Base-by-base conservation (phyloP, 768 basidiomycete genomes). In the Macrolepiota dolichaula region DNA sequence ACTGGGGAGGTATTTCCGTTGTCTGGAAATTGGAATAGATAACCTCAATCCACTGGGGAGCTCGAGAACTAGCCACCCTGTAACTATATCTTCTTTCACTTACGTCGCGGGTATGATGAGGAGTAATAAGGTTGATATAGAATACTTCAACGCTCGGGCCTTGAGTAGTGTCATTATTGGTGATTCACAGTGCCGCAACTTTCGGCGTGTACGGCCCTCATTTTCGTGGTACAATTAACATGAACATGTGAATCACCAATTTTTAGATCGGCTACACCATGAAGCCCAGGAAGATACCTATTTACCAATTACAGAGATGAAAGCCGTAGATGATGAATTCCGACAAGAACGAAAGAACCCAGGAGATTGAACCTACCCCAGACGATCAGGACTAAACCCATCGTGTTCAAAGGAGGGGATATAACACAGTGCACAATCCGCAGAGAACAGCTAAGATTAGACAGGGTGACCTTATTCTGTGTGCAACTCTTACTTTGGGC, bases 381-480 rank as follows among this genome's bases (percentile, higher is more conserved):
- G 4, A 60, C 17, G 25, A 52, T 52, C 24, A 59, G 58, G 25
- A 59, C 36, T 15, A 35, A 7, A 13, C 53, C 42, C 17, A 60
- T 46, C 15, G 29, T 38, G 40, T 63, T 62, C 27, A 68, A 42
- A 22, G 66, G 47, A n/a, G 47, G 37, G 47, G 54, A 68, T 25
- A 61, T 61, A 19, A 59, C 40, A 37, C 22, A 2, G 65, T 55
- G 62, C 67, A 66, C 42, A 51, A 32, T n/a, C 52, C 50, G 62
- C 65, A 66, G 13, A 56, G 51, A 44, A 47, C 29, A 36, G 27
- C 35, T 11, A 62, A 57, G 6, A 68, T 58, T 13, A 66, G 61
- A 64, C 63, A 61, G 10, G 42, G 55, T 10, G 62, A 60, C 27
- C 51, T 11, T 11, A 66, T 42, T 12, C 51, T 53, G 13, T 24